phyloP scores from a whole-genome alignment of 2,329 filamentous ascomycete genomes.

The Diaporthe humulicola region DNA sequence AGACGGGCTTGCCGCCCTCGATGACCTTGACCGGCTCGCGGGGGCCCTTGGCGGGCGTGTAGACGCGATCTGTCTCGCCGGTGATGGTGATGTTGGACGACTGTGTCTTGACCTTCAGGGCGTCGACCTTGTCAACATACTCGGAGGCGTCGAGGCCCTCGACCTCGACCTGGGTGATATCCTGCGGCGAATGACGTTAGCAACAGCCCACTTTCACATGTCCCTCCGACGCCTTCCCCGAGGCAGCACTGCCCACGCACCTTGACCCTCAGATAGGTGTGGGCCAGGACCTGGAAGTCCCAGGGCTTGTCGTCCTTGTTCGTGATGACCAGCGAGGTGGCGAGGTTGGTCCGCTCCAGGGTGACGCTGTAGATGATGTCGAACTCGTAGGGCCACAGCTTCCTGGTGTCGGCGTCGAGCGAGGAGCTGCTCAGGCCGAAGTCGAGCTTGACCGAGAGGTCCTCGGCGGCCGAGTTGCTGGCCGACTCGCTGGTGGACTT shows the following conservation, averaged over 20 bases:
- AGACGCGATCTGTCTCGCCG: constrained; percentile 89
- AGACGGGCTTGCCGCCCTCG: constrained; percentile 73
- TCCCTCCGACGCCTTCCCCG: fast-evolving
- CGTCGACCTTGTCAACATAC: constrained; percentile 88
- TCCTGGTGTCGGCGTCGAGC: constrained; percentile 75
- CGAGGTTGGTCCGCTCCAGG: constrained; percentile 79
- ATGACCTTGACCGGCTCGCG: constrained; percentile 69
- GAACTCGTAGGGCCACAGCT: constrained; percentile 89
- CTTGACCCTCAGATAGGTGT: constrained; percentile 88
- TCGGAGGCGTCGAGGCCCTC: constrained; percentile 81
- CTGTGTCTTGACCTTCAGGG: constrained; percentile 73
- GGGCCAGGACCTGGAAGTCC: constrained; percentile 91
- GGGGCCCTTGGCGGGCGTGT: constrained; percentile 77
- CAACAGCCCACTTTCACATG: neutral
- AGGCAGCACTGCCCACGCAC: constrained; percentile 63
- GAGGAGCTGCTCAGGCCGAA: constrained; percentile 87
- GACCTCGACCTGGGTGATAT: constrained; percentile 81
- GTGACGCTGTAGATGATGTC: constrained; percentile 94
- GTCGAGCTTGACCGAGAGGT: constrained; percentile 89
- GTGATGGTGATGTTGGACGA: constrained; percentile 76
- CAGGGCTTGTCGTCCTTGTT: constrained; percentile 88
- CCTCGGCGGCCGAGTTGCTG: constrained; percentile 51
- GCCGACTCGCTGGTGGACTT: constrained; percentile 80
- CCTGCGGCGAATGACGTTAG: constrained; percentile 62
- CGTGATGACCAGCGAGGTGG: constrained; percentile 86